Conservation (phyloP, 2,329 filamentous ascomycete species). For the Penicillium sp. region DNA sequence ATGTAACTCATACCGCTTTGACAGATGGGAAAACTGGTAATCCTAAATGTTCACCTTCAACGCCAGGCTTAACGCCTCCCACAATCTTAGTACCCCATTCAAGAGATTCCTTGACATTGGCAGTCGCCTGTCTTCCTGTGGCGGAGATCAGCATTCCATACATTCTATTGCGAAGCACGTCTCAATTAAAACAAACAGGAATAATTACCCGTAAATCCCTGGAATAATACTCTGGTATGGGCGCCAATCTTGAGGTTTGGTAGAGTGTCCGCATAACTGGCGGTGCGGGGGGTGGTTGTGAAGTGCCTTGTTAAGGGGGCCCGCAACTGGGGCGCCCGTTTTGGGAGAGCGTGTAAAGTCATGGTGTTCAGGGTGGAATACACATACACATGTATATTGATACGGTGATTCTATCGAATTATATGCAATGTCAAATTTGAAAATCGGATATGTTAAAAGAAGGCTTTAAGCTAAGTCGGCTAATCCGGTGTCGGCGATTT, state of each 20-base stretch:
- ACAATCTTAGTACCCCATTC: conserved; percentile 79
- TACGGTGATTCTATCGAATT: background rate
- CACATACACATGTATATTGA: background rate
- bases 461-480: conserved; percentile 19
- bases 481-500: conserved; percentile 22
- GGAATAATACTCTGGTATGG: conserved; percentile 67
- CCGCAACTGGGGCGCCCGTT: conserved; percentile 18
- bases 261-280: conserved; percentile 60
- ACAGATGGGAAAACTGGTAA: conserved; percentile 71
- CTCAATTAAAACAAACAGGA: background rate
- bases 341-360: conserved; percentile 24
- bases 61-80: conserved; percentile 71
- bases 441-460: background rate
- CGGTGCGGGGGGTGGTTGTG: conserved; percentile 32
- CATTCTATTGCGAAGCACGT: background rate
- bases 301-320: conserved; percentile 25
- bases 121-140: conserved; percentile 55
- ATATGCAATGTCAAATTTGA: background rate
- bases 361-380: conserved; percentile 11
- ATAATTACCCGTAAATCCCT: conserved; percentile 64
- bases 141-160: conserved; percentile 5
- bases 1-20: conserved; percentile 47
- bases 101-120: conserved; percentile 73
- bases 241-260: conserved; percentile 65
- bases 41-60: conserved; percentile 69